Evolutionary conservation across 1,284 basidiomycete genomes (phyloP).

Genomic region (Ustilago xerochloae): DNA sequence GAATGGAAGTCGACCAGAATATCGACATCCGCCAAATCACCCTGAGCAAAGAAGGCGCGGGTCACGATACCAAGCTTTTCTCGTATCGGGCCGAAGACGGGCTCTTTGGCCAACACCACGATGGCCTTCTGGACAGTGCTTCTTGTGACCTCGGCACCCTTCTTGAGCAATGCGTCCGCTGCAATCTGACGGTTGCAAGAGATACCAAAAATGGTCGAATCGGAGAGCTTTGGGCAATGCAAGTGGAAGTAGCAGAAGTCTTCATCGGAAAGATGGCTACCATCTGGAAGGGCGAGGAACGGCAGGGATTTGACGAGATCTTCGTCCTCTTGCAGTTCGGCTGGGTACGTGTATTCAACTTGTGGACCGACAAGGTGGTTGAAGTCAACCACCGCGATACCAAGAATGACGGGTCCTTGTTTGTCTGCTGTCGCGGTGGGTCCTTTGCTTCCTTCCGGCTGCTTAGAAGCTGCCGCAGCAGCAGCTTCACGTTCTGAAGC

Average conservation of each 20-base stretch:
- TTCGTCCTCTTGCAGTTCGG: constrained; percentile 55
- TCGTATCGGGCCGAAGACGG: constrained; percentile 71
- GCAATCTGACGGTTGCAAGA: constrained; percentile 90
- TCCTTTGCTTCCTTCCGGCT: neutral
- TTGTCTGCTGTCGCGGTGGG: neutral
- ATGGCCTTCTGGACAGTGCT: constrained; percentile 98
- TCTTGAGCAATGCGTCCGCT: constrained; percentile 81
- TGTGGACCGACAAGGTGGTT: constrained; percentile 67
- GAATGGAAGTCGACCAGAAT: constrained; percentile 67
- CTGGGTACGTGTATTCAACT: constrained; percentile 63
- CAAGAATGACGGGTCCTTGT: constrained; percentile 56
- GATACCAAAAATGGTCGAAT: constrained; percentile 54
- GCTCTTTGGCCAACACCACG: constrained; percentile 81
- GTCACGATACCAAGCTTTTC: constrained; percentile 98
- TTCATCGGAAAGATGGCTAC: constrained; percentile 90
- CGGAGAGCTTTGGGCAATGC: constrained; percentile 61
- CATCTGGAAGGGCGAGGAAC: constrained; percentile 97
- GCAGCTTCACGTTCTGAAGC: constrained; percentile 37
- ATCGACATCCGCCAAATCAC: constrained; percentile 61
- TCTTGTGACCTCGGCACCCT: constrained; percentile 87
- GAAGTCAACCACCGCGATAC: constrained; percentile 66
- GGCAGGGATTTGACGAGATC: constrained; percentile 74
- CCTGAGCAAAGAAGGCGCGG: constrained; percentile 65
- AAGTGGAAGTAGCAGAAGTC: constrained; percentile 98
- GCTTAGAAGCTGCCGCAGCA: constrained; percentile 13